Conservation (phyloP, 1,284 basidiomycete species). For the Kwoniella shivajii region DNA sequence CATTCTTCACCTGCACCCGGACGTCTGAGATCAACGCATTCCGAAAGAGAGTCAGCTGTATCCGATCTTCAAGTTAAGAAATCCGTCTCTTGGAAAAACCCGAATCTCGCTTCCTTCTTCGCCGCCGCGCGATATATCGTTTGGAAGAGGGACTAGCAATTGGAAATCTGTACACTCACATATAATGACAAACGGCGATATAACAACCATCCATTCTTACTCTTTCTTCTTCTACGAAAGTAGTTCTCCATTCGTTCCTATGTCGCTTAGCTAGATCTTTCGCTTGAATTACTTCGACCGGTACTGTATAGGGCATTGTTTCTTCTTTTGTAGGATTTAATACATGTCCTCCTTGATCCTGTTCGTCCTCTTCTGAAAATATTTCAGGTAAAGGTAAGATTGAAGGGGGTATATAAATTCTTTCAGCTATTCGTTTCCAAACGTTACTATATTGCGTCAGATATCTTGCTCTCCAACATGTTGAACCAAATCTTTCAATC, state of each 20-base stretch:
- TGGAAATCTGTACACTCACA: conserved; percentile 51
- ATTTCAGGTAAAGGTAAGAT: conserved; percentile 31
- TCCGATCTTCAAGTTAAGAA: too few species aligned
- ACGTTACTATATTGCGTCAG: conserved; percentile 67
- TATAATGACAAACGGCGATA: conserved; percentile 78
- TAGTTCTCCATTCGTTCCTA: conserved; percentile 67
- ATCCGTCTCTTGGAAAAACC: too few species aligned
- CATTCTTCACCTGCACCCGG: conserved; percentile 75
- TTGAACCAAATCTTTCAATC: conserved; percentile 74
- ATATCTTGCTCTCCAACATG: conserved; percentile 71
- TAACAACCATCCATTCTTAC: conserved; percentile 83
- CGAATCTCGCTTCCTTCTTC: too few species aligned
- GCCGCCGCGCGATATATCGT: too few species aligned
- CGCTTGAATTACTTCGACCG: conserved; percentile 17
- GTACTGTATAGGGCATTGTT: not conserved
- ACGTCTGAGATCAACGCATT: too few species aligned
- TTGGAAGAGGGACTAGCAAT: too few species aligned
- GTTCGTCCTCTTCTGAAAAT: not conserved
- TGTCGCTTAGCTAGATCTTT: conserved; percentile 60
- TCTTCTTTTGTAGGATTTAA: not conserved
- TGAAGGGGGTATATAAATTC: conserved; percentile 67
- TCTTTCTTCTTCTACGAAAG: conserved; percentile 79
- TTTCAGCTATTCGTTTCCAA: conserved; percentile 62
- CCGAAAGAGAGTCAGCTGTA: too few species aligned
- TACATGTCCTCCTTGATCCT: not conserved